These are phyloP conservation scores for Lagerstroemia speciosa DNA, from an alignment of 345 rosid species.

Conservation along the genomic window DNA sequence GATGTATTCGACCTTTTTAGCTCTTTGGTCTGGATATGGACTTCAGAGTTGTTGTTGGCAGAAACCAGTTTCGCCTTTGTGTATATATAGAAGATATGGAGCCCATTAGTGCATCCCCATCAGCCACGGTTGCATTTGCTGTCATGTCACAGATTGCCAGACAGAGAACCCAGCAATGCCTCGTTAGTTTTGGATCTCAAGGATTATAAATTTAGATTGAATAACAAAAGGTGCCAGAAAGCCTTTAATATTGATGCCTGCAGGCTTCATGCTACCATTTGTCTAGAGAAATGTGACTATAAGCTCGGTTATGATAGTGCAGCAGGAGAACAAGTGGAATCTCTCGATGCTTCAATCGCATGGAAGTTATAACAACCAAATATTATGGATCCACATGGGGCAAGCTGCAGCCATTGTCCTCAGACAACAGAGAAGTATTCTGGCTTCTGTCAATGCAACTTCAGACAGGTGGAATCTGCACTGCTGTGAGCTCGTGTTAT, in stretches of 20 bases:
- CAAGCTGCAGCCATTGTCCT: neutral
- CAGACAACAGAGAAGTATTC: constrained; percentile 3
- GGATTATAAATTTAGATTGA: neutral
- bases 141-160: constrained; percentile 3
- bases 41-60: no score
- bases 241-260: neutral
- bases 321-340: neutral
- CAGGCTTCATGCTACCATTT: neutral
- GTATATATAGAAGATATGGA: no score
- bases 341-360: neutral
- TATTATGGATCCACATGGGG: neutral
- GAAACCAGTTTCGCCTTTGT: no score
- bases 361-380: no score
- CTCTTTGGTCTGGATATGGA: no score
- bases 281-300: no score
- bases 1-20: no score
- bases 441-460: neutral
- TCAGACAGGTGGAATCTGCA: neutral
- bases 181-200: neutral
- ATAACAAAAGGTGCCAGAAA: neutral
- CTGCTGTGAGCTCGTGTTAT: neutral
- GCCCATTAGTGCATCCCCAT: neutral
- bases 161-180: neutral
- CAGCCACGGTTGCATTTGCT: neutral
- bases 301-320: no score